A percentile compares a stretch with the other conserved stretches of the same genome.
phyloP scores from a whole-genome alignment of 73 alveolate genomes.

The Tetrahymena malaccensis region DNA sequence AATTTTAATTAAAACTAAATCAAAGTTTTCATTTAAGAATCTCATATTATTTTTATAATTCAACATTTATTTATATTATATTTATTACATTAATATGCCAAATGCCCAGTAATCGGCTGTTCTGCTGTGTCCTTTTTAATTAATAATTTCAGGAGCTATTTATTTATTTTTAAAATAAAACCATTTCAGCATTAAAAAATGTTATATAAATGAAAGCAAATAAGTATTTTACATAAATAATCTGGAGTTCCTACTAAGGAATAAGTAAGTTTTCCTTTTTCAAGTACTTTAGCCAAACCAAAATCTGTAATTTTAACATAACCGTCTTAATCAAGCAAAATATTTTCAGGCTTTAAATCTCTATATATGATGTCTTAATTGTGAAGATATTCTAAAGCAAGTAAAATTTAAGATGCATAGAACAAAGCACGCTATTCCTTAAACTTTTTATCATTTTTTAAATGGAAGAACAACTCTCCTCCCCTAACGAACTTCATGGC shows the following conservation, averaged over 20 bases:
- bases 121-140: slow-evolving; percentile 58
- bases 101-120: slow-evolving; percentile 71
- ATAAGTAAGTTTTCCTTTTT: slow-evolving; percentile 43
- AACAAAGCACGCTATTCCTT: slow-evolving; percentile 21
- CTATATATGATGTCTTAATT: slow-evolving; percentile 57
- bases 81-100: slow-evolving; percentile 52
- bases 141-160: slow-evolving; percentile 69
- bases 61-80: not conserved
- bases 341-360: slow-evolving; percentile 86
- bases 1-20: not conserved
- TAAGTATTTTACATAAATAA: slow-evolving; percentile 24
- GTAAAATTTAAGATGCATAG: slow-evolving; percentile 29
- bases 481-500: slow-evolving; percentile 72
- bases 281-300: slow-evolving; percentile 71
- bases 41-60: no score
- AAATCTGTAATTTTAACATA: slow-evolving; percentile 68
- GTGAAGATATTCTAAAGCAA: slow-evolving; percentile 67
- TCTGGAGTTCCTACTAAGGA: slow-evolving; percentile 79
- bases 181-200: not conserved
- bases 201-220: no score
- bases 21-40: not conserved
- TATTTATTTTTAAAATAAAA: slow-evolving; percentile 5
- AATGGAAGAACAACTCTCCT: slow-evolving; percentile 29
- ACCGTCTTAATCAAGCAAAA: slow-evolving; percentile 65
- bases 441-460: slow-evolving; percentile 10